Percentiles rank a stretch among this genome's conserved stretches.
These are phyloP conservation scores for Asterophora lycoperdoides DNA, from an alignment of 768 basidiomycete genomes.

Conservation along the genomic window DNA sequence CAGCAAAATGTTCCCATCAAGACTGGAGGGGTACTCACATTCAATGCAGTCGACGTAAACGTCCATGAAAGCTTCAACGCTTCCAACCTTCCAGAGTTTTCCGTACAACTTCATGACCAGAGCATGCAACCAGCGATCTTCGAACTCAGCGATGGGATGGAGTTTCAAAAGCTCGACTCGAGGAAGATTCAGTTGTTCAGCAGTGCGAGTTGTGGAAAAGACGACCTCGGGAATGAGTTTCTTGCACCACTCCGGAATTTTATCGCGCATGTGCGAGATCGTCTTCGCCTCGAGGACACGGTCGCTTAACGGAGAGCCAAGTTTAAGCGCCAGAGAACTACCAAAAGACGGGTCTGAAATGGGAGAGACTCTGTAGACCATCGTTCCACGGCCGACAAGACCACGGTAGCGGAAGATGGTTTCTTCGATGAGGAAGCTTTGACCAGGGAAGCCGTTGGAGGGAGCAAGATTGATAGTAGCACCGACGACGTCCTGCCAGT, in stretches of 20 bases:
- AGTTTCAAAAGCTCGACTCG: conserved; percentile 8
- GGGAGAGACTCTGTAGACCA: conserved; percentile 11
- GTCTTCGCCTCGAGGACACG: conserved; percentile 12
- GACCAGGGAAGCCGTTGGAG: neutral
- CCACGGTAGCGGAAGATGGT: conserved; percentile 14
- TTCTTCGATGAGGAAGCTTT: neutral
- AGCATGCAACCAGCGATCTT: conserved; percentile 4
- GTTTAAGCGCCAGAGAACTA: conserved; percentile 9
- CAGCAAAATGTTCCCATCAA: neutral
- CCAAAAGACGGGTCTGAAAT: neutral
- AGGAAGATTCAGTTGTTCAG: conserved; percentile 3
- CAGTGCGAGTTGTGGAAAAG: conserved; percentile 1
- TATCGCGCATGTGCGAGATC: conserved; percentile 5
- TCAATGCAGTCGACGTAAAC: conserved; percentile 27
- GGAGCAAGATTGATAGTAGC: neutral
- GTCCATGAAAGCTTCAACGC: conserved; percentile 23
- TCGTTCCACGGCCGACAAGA: conserved; percentile 18
- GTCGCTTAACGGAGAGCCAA: conserved; percentile 12
- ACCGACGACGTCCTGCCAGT: conserved; percentile 7
- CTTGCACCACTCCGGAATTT: conserved; percentile 7
- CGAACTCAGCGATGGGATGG: neutral
- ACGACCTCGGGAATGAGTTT: conserved; percentile 16
- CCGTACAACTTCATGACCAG: conserved; percentile 16
- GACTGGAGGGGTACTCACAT: conserved; percentile 19
- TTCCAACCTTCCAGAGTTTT: conserved; percentile 19